Evolutionary conservation across 768 basidiomycete species (phyloP).

Genomic region (Lactifluus hygrophoroides): DNA sequence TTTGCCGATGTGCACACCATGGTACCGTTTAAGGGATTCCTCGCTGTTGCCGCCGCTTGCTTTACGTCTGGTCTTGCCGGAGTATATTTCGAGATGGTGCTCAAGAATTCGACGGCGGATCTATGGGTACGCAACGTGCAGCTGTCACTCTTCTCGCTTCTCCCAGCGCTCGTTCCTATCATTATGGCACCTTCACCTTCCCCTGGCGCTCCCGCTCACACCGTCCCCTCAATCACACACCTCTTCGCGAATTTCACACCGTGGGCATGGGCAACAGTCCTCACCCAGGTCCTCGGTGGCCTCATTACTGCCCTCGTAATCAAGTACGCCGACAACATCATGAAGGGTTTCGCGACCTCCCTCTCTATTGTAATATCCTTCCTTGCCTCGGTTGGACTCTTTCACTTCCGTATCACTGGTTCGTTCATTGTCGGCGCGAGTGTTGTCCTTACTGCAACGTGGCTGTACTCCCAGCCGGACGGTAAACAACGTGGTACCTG

Average conservation of each 20-base stretch:
- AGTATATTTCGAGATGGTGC: conserved; percentile 97
- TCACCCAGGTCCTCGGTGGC: conserved; percentile 86
- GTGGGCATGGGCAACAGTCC: conserved; percentile 89
- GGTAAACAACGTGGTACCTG: conserved; percentile 12
- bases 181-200: conserved; percentile 40
- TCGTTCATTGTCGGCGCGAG: conserved; percentile 79
- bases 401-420: conserved; percentile 80
- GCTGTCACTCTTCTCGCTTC: conserved; percentile 85
- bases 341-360: conserved; percentile 93
- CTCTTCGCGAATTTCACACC: conserved; percentile 80
- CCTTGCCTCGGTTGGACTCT: conserved; percentile 82
- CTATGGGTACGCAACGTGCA: conserved; percentile 97
- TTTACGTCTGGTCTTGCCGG: conserved; percentile 94
- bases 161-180: conserved; percentile 79
- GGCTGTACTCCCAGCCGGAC: conserved; percentile 78
- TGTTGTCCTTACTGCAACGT: conserved; percentile 81
- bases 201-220: conserved; percentile 24
- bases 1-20: conserved; percentile 41
- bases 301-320: conserved; percentile 89
- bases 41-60: conserved; percentile 86
- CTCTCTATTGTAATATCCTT: conserved; percentile 93
- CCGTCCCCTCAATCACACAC: conserved; percentile 32
- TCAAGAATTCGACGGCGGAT: conserved; percentile 83
- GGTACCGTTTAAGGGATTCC: conserved; percentile 77
- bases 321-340: conserved; percentile 86